These are phyloP conservation scores for Papiliotrema flavescens DNA, from an alignment of 1,284 basidiomycete genomes.

Conservation along the genomic window DNA sequence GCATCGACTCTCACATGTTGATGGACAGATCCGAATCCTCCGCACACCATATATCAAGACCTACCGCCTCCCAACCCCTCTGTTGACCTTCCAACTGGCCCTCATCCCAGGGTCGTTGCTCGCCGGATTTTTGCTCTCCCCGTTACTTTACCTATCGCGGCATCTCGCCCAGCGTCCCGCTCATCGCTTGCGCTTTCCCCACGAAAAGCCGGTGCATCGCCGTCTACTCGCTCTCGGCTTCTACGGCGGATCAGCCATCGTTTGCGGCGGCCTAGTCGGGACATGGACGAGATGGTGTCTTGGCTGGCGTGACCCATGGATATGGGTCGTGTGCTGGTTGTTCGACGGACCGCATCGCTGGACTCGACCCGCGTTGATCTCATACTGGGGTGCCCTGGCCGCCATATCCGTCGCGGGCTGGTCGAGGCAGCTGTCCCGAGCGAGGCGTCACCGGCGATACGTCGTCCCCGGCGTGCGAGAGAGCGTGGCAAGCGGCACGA, in stretches of 20 bases:
- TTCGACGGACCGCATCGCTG: constrained; percentile 71
- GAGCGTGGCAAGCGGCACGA: not conserved
- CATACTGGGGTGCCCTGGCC: constrained; percentile 80
- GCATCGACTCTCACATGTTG: not conserved
- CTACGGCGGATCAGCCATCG: constrained; percentile 70
- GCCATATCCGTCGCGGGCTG: constrained; percentile 84
- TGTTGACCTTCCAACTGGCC: constrained; percentile 88
- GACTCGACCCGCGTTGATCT: constrained; percentile 74
- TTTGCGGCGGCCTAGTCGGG: constrained; percentile 82
- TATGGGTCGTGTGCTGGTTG: constrained; percentile 75
- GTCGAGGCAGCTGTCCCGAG: constrained; percentile 79
- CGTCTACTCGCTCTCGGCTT: constrained; percentile 82
- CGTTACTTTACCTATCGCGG: constrained; percentile 85
- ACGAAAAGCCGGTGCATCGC: constrained; percentile 79
- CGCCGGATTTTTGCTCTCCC: constrained; percentile 89
- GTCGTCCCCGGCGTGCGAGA: constrained; percentile 23
- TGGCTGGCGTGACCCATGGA: constrained; percentile 78
- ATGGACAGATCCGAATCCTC: constrained; percentile 66
- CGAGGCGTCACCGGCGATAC: constrained; percentile 57
- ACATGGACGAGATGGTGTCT: constrained; percentile 90
- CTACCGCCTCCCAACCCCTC: constrained; percentile 86
- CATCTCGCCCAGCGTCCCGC: constrained; percentile 88
- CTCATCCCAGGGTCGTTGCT: constrained; percentile 89
- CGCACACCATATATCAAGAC: constrained; percentile 87
- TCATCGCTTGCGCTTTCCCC: constrained; percentile 80